Evolutionary conservation across 192 early-diverging fungal species (phyloP).

Genomic region (Umbelopsis ramanniana): DNA sequence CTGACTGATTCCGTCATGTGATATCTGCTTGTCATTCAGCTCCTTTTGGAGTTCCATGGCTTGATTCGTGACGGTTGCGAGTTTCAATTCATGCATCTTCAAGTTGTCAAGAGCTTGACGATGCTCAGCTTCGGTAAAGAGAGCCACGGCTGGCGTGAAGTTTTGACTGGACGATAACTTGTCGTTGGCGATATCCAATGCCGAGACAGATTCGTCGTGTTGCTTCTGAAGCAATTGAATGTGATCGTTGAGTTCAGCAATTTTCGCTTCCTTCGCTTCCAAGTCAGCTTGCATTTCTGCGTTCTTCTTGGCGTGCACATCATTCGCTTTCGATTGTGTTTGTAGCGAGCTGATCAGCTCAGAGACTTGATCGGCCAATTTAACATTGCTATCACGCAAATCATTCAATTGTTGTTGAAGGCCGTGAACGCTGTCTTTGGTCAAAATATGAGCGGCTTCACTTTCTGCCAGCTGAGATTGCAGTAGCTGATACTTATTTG

Average conservation of each 20-base stretch:
- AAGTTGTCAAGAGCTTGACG: neutral
- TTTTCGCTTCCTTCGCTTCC: neutral
- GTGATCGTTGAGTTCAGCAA: neutral
- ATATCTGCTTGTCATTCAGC: neutral
- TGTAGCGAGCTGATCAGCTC: neutral
- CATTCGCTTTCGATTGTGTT: neutral
- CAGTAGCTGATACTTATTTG: neutral
- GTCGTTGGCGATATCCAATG: neutral
- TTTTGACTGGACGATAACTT: neutral
- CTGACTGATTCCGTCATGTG: neutral
- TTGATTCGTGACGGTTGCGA: neutral
- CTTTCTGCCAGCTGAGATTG: neutral
- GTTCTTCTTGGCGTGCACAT: neutral
- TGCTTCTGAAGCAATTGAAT: neutral
- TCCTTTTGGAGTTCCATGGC: neutral
- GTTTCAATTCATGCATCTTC: neutral
- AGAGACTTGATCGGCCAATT: neutral
- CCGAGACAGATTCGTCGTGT: neutral
- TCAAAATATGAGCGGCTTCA: neutral
- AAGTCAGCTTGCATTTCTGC: neutral
- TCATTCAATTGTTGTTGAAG: slow-evolving; percentile 2
- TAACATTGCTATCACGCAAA: neutral
- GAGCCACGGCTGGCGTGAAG: neutral
- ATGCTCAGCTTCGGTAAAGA: neutral
- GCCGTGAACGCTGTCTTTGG: neutral